Evolutionary conservation across 225 moss, liverwort and hornwort species (phyloP), one percentile per base, ranked within the genome.

Genomic region (Bryum argenteum): DNA sequence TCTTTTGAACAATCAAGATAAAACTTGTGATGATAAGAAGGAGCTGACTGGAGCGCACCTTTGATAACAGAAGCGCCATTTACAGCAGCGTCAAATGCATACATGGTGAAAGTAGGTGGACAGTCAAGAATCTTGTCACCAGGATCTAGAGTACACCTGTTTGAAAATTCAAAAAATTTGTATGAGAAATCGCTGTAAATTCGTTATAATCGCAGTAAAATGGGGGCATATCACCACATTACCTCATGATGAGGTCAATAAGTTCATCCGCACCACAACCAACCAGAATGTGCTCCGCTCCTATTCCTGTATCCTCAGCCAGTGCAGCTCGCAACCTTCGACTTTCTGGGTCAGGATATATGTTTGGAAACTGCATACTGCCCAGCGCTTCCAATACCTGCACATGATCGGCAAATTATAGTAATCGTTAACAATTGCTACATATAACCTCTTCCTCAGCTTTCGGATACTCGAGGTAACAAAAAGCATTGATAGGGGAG

Each of bases 181-280:
- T 12, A 56, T 41, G 1, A 69, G 40, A 33, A 33, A 33, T 5
- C 33, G 33, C 33, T 33, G 33, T 33, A 5, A 2, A n/a, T n/a
- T 33, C 33, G 33, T 33, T n/a, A 33, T 33, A 33, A 33, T 33
- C 33, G 33, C 33, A 33, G 3, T 4, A 33, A 26, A 33, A 33
- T 33, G 33, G 7, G 33, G n/a, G n/a, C n/a, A 33, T 6, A 33
- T 33, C 7, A 5, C 5, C 7, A 33, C 33, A 43, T 22, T 82
- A 97, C 97, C 97, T 89, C 97, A 98, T 98, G 48, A 98, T 91
- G 37, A 98, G 89, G 81, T 98, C 97, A 67, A 98, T 98, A 44
- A 98, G 92, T 75, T 98, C 97, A 82, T 98, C 97, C 23, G 97
- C 97, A 62, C 94, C 97, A 55, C 97, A 98, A 45, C 97, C 97